Evolutionary conservation across 225 moss, liverwort and hornwort species (phyloP), one percentile per base, ranked within the genome.

Genomic region (Asterella californica): DNA sequence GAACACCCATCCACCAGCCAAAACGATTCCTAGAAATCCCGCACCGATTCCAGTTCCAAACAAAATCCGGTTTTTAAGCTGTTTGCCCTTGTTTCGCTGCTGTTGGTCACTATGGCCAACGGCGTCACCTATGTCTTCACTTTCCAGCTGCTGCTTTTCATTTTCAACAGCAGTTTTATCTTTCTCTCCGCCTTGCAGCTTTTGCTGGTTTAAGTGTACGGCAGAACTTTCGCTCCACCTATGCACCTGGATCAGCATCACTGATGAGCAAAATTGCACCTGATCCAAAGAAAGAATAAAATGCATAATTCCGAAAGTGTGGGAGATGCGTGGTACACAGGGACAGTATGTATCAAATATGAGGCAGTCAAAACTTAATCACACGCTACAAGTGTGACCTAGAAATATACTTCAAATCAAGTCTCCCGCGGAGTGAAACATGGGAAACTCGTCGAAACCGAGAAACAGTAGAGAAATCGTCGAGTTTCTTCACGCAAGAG

Each of bases 1-100:
- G 79, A 94, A 96, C 77, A 92, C 89, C 96, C 96, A 96, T n/a
- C 96, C 96, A 65, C 96, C 94, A 70, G 91, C 93, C 67, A 96
- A 63, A 55, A 96, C 90, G 77, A 89, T 79, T 17, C 94, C 94
- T 76, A 90, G 87, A 66, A 85, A 82, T 47, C 71, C 80, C 59
- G 90, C 83, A 37, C 91, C 96, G 73, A 96, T 81, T 22, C 91
- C 86, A 70, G 88, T 71, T 77, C 96, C 96, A 84, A 91, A 96
- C 30, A 91, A 78, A 82, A 96, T 74, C 77, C 94, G 89, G 64
- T 91, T 94, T 67, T 88, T 86, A 62, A 96, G 82, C 75, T 91
- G 94, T 66, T 86, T 84, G 34, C 87, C 84, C 86, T 90, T 88
- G 49, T 80, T 81, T n/a, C 74, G 49, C 60, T 61, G 76, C 59